These are phyloP conservation scores for Calonectria naviculata DNA, from an alignment of 2,329 filamentous ascomycete species.

Conservation along the genomic window DNA sequence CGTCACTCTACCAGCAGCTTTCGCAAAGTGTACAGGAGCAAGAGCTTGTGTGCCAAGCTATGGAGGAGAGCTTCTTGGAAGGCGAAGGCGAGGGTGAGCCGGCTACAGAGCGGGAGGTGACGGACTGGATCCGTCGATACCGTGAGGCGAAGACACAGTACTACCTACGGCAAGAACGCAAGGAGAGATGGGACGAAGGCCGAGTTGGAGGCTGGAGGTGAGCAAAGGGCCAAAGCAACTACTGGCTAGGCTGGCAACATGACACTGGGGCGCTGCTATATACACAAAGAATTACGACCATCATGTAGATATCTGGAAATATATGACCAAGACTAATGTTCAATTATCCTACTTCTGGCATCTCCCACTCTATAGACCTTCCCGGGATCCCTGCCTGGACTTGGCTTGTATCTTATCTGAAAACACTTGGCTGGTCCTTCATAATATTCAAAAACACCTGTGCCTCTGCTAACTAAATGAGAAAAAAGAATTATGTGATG, in stretches of 20 bases:
- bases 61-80: conserved; percentile 95
- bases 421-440: neutral
- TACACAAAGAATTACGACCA: neutral
- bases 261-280: neutral
- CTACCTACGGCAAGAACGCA: conserved; percentile 86
- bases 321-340: conserved; percentile 8
- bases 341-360: neutral
- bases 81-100: conserved; percentile 49
- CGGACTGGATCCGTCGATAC: conserved; percentile 86
- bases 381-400: neutral
- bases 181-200: conserved; percentile 95
- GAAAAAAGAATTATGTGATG: neutral
- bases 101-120: conserved; percentile 83
- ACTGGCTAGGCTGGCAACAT: neutral
- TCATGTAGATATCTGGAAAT: conserved; percentile 10
- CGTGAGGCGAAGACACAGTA: conserved; percentile 82
- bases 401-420: neutral
- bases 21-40: conserved; percentile 84
- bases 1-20: conserved; percentile 85
- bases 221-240: conserved; percentile 36
- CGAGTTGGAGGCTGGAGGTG: conserved; percentile 94
- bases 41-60: conserved; percentile 79
- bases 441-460: neutral
- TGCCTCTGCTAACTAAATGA: neutral
- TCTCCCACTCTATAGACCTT: neutral